Conservation (phyloP, 1,284 basidiomycete species). For the Leucoagaricus sp. region DNA sequence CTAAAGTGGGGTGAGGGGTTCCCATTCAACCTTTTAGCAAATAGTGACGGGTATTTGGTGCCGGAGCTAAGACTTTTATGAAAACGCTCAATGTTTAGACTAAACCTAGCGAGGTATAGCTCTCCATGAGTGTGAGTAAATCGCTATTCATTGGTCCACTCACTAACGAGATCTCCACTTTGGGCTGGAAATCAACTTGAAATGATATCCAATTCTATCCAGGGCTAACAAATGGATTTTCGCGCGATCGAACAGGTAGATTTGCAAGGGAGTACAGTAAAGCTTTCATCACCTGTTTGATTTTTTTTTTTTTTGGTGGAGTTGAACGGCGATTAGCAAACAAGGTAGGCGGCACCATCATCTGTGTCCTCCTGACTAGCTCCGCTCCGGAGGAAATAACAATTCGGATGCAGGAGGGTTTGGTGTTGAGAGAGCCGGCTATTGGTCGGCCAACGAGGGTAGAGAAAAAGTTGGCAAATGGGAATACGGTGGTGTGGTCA, state of each 20-base stretch:
- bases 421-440: not conserved
- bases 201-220: too few species aligned
- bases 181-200: too few species aligned
- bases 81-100: not conserved
- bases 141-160: not conserved
- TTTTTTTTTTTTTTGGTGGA: too few species aligned
- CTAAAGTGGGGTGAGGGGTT: too few species aligned
- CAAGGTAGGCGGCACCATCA: too few species aligned
- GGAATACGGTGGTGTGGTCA: too few species aligned
- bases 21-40: too few species aligned
- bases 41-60: not conserved
- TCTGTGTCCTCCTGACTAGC: not conserved
- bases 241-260: too few species aligned
- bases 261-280: too few species aligned
- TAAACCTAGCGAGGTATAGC: not conserved
- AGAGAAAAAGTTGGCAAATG: not conserved
- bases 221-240: not conserved
- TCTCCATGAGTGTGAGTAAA: not conserved
- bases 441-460: too few species aligned
- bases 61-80: not conserved
- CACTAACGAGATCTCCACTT: not conserved
- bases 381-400: conserved; percentile 2
- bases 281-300: too few species aligned
- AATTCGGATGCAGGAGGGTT: not conserved
- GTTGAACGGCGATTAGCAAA: conserved; percentile 1